Evolutionary conservation across 192 early-diverging fungal species (phyloP).

Genomic region (Funneliformis geosporum): DNA sequence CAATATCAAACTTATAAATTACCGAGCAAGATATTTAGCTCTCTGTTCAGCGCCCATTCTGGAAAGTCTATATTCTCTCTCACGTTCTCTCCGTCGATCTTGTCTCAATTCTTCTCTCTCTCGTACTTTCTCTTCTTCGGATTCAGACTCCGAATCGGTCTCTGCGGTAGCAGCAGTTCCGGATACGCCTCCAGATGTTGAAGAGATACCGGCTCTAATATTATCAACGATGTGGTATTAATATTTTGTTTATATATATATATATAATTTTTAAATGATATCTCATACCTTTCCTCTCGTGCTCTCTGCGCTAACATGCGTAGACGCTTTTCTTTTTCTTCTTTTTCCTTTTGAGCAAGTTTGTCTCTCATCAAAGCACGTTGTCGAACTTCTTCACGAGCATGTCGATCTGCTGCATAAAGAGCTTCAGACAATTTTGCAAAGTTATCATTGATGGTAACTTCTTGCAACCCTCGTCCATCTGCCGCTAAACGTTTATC

Average conservation of each 20-base stretch:
- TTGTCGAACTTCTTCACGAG: slow-evolving; percentile 90
- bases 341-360: slow-evolving; percentile 91
- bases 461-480: slow-evolving; percentile 91
- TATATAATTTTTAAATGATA: slow-evolving; percentile 27
- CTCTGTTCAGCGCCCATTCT: slow-evolving; percentile 88
- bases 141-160: slow-evolving; percentile 52
- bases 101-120: slow-evolving; percentile 88
- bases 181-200: slow-evolving; percentile 15
- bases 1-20: neutral
- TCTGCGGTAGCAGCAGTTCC: slow-evolving; percentile 14
- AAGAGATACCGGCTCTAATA: slow-evolving; percentile 44
- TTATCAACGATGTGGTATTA: neutral
- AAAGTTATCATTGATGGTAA: slow-evolving; percentile 93
- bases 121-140: slow-evolving; percentile 59
- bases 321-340: slow-evolving; percentile 88
- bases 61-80: slow-evolving; percentile 81
- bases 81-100: slow-evolving; percentile 81
- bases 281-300: slow-evolving; percentile 74
- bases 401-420: slow-evolving; percentile 88
- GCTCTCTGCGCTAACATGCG: slow-evolving; percentile 90
- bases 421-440: slow-evolving; percentile 94
- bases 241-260: slow-evolving; percentile 9
- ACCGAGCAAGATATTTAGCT: slow-evolving; percentile 73
- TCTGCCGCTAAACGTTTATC: slow-evolving; percentile 98
- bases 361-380: slow-evolving; percentile 89